Percentiles rank a stretch among this genome's conserved stretches.
Evolutionary conservation across 352 stramenopile species (phyloP).

Genomic region (Globisporangium cystogenes): DNA sequence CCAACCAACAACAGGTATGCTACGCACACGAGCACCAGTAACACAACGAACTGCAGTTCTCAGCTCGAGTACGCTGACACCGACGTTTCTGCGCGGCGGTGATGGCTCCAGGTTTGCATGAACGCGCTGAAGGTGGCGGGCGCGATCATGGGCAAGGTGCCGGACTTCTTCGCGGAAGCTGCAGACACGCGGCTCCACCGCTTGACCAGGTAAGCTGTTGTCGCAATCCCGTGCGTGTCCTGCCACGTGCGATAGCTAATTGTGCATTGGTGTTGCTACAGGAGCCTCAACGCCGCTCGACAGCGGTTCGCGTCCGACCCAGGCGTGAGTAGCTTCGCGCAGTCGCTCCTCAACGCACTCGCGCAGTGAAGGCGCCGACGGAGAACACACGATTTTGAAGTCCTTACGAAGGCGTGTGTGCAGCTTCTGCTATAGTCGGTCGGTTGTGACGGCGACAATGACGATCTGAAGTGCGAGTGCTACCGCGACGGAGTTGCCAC

Average conservation of each 20-base stretch:
- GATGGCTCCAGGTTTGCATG: constrained; percentile 27
- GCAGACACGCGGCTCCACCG: constrained; percentile 15
- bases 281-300: constrained; percentile 29
- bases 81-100: too few species aligned
- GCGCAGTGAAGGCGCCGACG: not conserved
- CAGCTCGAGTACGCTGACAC: too few species aligned
- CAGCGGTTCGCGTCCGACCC: constrained; percentile 17
- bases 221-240: not conserved
- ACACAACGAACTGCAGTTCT: too few species aligned
- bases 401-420: not conserved
- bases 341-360: constrained; percentile 42
- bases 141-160: constrained; percentile 44
- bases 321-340: constrained; percentile 32
- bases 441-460: too few species aligned
- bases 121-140: constrained; percentile 54
- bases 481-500: too few species aligned
- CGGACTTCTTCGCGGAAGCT: constrained; percentile 26
- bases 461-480: too few species aligned
- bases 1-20: not conserved
- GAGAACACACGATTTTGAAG: not conserved
- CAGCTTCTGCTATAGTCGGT: too few species aligned
- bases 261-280: constrained; percentile 5
- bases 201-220: constrained; percentile 24
- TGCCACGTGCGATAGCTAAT: not conserved
- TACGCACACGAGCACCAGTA: too few species aligned